Evolutionary conservation across 306 rosid genomes (phyloP).

Genomic region (Quercus ilex): DNA sequence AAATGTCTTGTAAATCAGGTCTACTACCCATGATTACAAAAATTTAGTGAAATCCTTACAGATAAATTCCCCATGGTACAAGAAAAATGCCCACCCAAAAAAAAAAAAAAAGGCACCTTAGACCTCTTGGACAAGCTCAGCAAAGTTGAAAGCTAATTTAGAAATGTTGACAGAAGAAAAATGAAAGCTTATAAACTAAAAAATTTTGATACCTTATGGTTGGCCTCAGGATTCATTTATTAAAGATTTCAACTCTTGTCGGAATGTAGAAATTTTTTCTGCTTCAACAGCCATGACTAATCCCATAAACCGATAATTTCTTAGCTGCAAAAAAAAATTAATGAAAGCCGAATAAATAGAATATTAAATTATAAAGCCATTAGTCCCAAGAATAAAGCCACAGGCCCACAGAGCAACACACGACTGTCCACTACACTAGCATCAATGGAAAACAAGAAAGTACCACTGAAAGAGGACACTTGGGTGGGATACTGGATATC

Average conservation of each 20-base stretch:
- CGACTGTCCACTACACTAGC: constrained; percentile 4
- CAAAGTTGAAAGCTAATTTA: neutral
- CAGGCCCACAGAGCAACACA: neutral
- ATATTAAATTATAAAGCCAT: neutral
- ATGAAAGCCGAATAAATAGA: neutral
- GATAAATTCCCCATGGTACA: neutral
- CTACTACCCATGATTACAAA: neutral
- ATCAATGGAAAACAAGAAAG: constrained; percentile 15
- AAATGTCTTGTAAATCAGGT: neutral
- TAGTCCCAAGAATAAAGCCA: neutral
- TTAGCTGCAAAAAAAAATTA: constrained; percentile 43
- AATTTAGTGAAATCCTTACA: neutral
- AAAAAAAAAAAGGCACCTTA: neutral
- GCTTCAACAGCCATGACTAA: constrained; percentile 63
- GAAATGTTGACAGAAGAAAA: constrained; percentile 1
- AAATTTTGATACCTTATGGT: constrained; percentile 7
- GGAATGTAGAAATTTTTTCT: constrained; percentile 50
- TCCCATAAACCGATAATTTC: constrained; percentile 51
- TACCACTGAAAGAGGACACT: neutral
- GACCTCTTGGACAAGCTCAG: neutral
- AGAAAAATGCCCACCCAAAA: neutral
- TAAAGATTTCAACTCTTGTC: constrained; percentile 49
- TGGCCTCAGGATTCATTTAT: constrained; percentile 36
- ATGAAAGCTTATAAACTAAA: neutral
- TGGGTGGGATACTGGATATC: neutral